Percentiles rank a stretch among this genome's conserved stretches.
phyloP scores from a whole-genome alignment of 805 yeast genomes.

The Candida awuae region DNA sequence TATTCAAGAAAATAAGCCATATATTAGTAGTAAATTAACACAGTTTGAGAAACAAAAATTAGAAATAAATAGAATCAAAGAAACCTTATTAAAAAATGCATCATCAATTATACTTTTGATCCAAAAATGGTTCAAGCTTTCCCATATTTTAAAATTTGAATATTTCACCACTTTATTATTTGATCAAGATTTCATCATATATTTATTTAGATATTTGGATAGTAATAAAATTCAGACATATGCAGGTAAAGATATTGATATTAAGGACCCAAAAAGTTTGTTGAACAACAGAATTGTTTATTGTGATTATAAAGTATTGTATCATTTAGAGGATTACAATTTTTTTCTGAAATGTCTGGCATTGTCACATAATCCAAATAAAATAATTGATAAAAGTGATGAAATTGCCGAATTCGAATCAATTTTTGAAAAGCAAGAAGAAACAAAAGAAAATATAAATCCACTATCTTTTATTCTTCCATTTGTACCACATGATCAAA shows the following conservation, averaged over 20 bases:
- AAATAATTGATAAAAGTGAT: constrained; percentile 6
- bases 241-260: constrained; percentile 20
- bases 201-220: constrained; percentile 29
- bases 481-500: constrained; percentile 22
- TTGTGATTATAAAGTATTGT: constrained; percentile 26
- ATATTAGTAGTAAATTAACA: constrained; percentile 13
- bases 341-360: constrained; percentile 5
- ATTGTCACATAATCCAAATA: constrained; percentile 7
- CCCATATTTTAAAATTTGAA: constrained; percentile 74
- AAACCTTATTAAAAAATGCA: constrained; percentile 50
- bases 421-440: constrained; percentile 15
- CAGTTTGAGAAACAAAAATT: constrained; percentile 33
- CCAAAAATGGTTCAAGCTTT: constrained; percentile 69
- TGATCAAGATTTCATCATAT: constrained; percentile 54
- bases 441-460: constrained; percentile 10
- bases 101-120: constrained; percentile 46
- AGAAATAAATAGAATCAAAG: constrained; percentile 55
- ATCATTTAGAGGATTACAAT: constrained; percentile 20
- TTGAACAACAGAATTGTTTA: constrained; percentile 25
- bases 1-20: constrained; percentile 12
- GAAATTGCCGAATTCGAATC: constrained; percentile 13
- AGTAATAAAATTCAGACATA: constrained; percentile 25
- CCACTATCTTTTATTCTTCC: constrained; percentile 22
- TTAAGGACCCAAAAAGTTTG: constrained; percentile 21
- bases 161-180: constrained; percentile 62